Conservation (phyloP, 345 rosid genomes). For the Ricinus communis region DNA sequence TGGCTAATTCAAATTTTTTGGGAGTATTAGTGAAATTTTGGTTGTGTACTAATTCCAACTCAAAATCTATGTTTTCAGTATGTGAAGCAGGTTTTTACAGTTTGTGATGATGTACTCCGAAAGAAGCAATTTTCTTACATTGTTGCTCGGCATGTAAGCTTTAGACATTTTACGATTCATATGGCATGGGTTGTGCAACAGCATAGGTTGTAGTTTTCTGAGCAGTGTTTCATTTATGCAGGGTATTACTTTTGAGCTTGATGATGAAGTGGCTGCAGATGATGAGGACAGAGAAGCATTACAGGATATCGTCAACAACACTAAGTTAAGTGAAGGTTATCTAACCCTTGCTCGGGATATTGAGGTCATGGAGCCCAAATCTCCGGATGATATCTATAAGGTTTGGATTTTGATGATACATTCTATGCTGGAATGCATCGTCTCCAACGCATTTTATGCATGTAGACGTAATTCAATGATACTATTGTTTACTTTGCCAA, state of each 20-base stretch:
- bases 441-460: background rate
- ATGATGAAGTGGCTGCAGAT: constrained; percentile 60
- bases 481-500: constrained; percentile 8
- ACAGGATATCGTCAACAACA: constrained; percentile 82
- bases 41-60: constrained; percentile 11
- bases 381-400: constrained; percentile 97
- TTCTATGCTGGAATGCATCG: background rate
- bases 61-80: constrained; percentile 42
- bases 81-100: constrained; percentile 72
- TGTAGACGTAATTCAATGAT: background rate
- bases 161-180: background rate
- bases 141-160: constrained; percentile 86
- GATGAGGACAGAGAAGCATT: constrained; percentile 59
- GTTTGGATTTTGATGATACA: constrained; percentile 33
- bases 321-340: constrained; percentile 83
- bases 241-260: constrained; percentile 76
- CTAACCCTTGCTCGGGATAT: constrained; percentile 96
- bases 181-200: background rate
- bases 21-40: background rate
- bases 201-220: constrained; percentile 8
- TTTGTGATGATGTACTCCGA: constrained; percentile 59
- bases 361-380: constrained; percentile 98
- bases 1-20: background rate
- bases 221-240: constrained; percentile 29
- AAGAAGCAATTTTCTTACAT: constrained; percentile 94